These are phyloP conservation scores for Russula brevipes DNA, from an alignment of 768 basidiomycete species.

Conservation along the genomic window DNA sequence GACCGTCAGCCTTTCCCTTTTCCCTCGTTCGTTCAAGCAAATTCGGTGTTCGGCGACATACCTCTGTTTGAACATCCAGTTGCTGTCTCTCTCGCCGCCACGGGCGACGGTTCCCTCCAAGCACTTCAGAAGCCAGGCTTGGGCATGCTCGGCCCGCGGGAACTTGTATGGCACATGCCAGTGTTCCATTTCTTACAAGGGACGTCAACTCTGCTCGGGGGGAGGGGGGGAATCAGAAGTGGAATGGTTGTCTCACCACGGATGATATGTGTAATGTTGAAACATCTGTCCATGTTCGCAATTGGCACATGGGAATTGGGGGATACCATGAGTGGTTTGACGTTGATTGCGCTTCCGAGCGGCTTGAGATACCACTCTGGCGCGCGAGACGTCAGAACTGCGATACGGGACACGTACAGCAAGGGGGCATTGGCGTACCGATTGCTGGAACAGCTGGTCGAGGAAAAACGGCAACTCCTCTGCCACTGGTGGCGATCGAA, in stretches of 20 bases:
- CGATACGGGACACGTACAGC: neutral
- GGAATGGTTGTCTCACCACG: neutral
- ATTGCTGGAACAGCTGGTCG: conserved; percentile 13
- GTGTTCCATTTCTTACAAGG: conserved; percentile 41
- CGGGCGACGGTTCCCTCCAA: conserved; percentile 31
- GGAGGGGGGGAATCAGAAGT: no score
- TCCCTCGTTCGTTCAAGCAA: no score
- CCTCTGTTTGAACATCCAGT: conserved; percentile 31
- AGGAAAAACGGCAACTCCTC: neutral
- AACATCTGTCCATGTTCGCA: conserved; percentile 15
- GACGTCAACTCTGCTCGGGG: neutral
- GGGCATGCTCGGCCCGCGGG: conserved; percentile 33
- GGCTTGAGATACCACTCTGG: conserved; percentile 13
- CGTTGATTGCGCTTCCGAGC: neutral
- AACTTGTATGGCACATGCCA: conserved; percentile 43
- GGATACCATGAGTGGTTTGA: neutral
- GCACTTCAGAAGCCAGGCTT: conserved; percentile 36
- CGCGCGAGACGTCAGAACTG: neutral
- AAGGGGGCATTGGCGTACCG: neutral
- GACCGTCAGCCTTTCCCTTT: neutral
- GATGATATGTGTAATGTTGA: neutral
- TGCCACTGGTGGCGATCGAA: neutral
- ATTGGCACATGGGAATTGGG: neutral
- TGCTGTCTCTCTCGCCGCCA: conserved; percentile 12
- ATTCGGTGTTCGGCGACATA: neutral